Evolutionary conservation across 768 basidiomycete genomes (phyloP), one percentile per base, ranked within the genome.

Genomic region (Phylloporus arenicola): DNA sequence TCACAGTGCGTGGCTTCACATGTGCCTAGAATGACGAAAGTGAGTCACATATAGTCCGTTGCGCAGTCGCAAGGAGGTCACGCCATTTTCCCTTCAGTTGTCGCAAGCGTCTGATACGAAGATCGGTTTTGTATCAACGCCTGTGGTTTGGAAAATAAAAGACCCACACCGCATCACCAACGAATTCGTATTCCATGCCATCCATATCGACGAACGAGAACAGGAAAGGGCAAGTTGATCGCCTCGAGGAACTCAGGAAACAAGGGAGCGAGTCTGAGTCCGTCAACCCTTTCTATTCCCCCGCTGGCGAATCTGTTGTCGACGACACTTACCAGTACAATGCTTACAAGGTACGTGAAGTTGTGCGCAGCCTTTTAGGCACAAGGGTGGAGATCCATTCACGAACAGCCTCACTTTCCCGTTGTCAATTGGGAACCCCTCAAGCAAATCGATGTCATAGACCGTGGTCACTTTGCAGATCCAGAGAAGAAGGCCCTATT

Each of bases 211-310:
- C 73, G 29, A 56, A 68, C 47, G 71, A 75, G 43, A 63, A 57
- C 46, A 57, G 51, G 22, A 56, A 60, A 24, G 46, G 52, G 20
- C 62, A 58, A n/a, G 57, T 47, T 7, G 52, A 58, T 34, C 58
- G 58, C 34, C 6, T 58, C 13, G 56, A 51, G 4, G 52, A 57
- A 29, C 46, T 66, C 39, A 70, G 72, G 56, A 57, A 53, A 30
- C 29, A 30, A 13, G 56, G 52, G 29, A 56, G 58, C 12, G 48
- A 64, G 11, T 27, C 48, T 43, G 52, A 56, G 45, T 52, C 75
- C 31, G 68, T 80, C 68, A 85, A 86, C 59, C 80, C 82, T 0
- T 86, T 86, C 67, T 85, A 87, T 56, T 84, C 82, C 4, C 85
- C 86, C 37, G 69, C 74, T 13, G 70, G 72, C 14, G 74, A 66